Base-by-base conservation (phyloP, 129 eudicot genomes). In the Flaveria bidentis region DNA sequence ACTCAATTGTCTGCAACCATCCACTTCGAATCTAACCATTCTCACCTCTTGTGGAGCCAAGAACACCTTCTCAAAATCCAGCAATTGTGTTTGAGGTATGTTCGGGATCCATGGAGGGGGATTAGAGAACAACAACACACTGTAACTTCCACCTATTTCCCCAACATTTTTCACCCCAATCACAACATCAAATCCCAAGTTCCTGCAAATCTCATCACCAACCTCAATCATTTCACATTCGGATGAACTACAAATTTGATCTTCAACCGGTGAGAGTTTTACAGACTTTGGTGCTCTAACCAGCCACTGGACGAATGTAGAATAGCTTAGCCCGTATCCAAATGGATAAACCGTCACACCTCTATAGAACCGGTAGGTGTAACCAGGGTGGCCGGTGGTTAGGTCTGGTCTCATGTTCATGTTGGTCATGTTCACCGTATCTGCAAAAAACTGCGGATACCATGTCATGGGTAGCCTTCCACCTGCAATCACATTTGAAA, bases 381-480 rank as follows among this genome's bases (percentile, higher is more conserved):
- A 66, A 23, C 88, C 88, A 13, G 88, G 88, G 49, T 65, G 84
- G 64, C 78, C 81, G 0, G 77, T 55, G 26, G 74, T 10, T 73
- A 62, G 67, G 33, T 83, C 49, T 2, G 87, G 56, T 77, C 88
- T 67, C 88, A 84, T 84, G 80, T 77, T 81, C 88, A 84, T 84
- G 77, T 84, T 80, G 36, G 88, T 84, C 88, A 84, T 84, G n/a
- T 70, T 73, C 69, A 84, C 85, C 1, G 70, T 81, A 18, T 84
- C 83, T 1, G 73, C 83, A 58, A 76, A 84, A 33, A 75, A 80
- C 70, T 81, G 78, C 18, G 85, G 88, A 53, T 84, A 84, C 88
- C 88, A 84, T 49, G 88, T 84, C 80, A 84, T 72, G 11, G 88
- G 83, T 20, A 80, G 30, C 42, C 83, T 80, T 75, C 87, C 87